These are phyloP conservation scores for Dictyostelium brefeldianum DNA, from an alignment of 78 protist genomes.

Conservation along the genomic window DNA sequence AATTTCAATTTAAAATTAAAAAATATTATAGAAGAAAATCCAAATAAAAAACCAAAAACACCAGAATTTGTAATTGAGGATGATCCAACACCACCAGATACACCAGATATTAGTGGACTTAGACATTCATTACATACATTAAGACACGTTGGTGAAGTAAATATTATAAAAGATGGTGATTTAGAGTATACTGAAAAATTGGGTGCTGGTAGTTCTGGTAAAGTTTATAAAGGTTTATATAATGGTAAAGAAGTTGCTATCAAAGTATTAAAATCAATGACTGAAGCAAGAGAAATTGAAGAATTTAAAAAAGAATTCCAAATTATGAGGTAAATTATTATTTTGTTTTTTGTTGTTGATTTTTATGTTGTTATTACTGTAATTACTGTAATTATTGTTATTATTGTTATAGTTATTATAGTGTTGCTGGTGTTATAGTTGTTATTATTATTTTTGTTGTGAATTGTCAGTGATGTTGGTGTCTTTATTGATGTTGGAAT, in stretches of 20 bases:
- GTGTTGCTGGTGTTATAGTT: no score
- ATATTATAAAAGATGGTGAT: conserved; percentile 51
- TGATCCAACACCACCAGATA: conserved; percentile 34
- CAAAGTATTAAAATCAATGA: conserved; percentile 78
- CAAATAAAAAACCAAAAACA: neutral
- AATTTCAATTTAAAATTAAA: neutral
- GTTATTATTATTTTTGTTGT: no score
- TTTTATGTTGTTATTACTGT: neutral
- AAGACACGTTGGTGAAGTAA: conserved; percentile 60
- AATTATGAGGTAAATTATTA: conserved; percentile 82
- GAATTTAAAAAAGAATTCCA: conserved; percentile 89
- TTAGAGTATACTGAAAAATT: conserved; percentile 78
- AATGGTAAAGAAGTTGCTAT: conserved; percentile 83
- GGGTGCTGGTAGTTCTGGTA: conserved; percentile 83
- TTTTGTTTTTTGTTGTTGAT: neutral
- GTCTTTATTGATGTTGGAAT: no score
- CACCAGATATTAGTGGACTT: conserved; percentile 53
- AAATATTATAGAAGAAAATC: neutral
- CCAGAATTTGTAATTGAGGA: conserved; percentile 28
- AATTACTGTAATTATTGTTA: no score
- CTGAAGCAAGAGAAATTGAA: conserved; percentile 60
- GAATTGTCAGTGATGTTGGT: no score
- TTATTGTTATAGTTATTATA: no score
- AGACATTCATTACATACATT: conserved; percentile 59
- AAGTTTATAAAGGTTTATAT: conserved; percentile 82